Percentiles rank a stretch among this genome's conserved stretches.
Evolutionary conservation across 345 rosid species (phyloP).

Genomic region (Eucalyptus tenuipes): DNA sequence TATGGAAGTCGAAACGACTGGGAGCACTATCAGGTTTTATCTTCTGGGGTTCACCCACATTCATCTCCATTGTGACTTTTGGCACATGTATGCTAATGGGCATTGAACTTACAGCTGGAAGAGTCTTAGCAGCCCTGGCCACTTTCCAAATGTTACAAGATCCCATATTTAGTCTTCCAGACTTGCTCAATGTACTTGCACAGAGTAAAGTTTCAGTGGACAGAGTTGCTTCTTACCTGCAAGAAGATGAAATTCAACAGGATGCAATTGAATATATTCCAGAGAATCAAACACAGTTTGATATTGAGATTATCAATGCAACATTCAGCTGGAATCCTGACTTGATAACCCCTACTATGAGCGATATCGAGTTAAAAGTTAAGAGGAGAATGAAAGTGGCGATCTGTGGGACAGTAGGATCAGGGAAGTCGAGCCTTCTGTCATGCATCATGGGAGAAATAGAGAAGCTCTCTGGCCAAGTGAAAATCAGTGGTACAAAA

Average conservation of each 20-base stretch:
- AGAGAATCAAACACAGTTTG: constrained; percentile 24
- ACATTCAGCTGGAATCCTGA: constrained; percentile 67
- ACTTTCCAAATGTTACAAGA: constrained; percentile 89
- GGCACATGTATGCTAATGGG: constrained; percentile 56
- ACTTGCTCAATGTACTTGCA: constrained; percentile 60
- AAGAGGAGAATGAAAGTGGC: constrained; percentile 83
- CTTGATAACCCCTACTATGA: constrained; percentile 37
- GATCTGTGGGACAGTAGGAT: constrained; percentile 79
- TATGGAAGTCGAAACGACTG: constrained; percentile 60
- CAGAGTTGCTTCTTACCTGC: constrained; percentile 65
- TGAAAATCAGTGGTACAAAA: constrained; percentile 68
- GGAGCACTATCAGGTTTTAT: constrained; percentile 56
- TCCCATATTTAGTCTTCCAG: constrained; percentile 79
- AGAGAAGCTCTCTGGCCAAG: constrained; percentile 51
- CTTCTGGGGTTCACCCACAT: constrained; percentile 87
- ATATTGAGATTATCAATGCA: constrained; percentile 52
- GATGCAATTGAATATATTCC: constrained; percentile 42
- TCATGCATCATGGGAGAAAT: constrained; percentile 77
- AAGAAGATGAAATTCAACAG: constrained; percentile 63
- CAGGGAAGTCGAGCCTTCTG: constrained; percentile 87
- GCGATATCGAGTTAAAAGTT: constrained; percentile 45
- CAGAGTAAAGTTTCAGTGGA: constrained; percentile 83
- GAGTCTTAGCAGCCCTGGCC: constrained; percentile 77
- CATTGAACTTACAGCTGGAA: constrained; percentile 73
- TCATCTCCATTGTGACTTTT: constrained; percentile 72